These are phyloP conservation scores for Extremus antarcticus DNA, from an alignment of 495 filamentous ascomycete species.

Conservation along the genomic window DNA sequence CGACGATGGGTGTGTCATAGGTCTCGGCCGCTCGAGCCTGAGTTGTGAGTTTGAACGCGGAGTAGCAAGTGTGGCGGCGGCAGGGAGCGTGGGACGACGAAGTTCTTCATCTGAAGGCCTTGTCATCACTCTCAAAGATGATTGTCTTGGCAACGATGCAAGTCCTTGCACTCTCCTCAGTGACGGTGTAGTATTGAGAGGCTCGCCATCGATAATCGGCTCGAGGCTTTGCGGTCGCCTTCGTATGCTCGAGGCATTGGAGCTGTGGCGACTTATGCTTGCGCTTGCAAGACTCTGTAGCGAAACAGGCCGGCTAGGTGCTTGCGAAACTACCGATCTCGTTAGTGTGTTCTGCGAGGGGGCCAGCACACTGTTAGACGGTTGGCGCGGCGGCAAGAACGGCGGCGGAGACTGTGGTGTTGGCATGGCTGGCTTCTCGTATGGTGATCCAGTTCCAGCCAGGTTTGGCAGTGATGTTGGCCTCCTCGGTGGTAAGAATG, in stretches of 20 bases:
- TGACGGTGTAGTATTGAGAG: background rate
- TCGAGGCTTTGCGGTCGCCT: background rate
- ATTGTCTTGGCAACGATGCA: background rate
- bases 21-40: background rate
- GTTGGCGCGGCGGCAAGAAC: constrained; percentile 6
- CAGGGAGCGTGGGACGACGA: background rate
- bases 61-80: background rate
- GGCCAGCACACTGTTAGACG: background rate
- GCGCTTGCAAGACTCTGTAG: constrained; percentile 1
- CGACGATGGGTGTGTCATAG: constrained; percentile 1
- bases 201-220: background rate
- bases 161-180: background rate
- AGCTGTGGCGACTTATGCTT: background rate
- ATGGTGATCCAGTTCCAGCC: background rate
- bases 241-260: background rate
- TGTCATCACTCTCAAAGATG: background rate
- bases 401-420: constrained; percentile 1
- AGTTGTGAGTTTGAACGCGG: background rate
- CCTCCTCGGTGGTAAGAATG: background rate
- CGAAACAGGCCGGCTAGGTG: constrained; percentile 1
- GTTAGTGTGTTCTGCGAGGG: too few species aligned
- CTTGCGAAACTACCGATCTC: too few species aligned
- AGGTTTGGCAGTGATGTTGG: constrained; percentile 8
- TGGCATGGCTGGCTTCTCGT: background rate
- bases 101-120: background rate